phyloP scores from a whole-genome alignment of 1,139 yeast species.

The Arxiozyma heterogenica region DNA sequence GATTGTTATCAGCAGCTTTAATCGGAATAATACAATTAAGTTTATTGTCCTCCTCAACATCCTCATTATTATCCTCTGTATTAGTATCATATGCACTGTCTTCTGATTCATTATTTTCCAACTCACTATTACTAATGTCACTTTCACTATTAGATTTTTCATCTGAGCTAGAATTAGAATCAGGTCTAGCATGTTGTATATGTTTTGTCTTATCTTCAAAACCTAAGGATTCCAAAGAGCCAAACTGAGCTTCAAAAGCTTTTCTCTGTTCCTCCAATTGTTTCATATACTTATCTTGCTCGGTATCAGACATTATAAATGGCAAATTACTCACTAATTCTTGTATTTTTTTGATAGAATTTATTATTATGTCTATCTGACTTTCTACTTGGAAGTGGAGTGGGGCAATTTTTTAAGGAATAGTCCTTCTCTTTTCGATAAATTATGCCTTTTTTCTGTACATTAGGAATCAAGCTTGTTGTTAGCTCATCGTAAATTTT shows the following conservation, averaged over 20 bases:
- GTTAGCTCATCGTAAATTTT: background rate
- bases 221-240: slow-evolving; percentile 51
- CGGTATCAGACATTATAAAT: slow-evolving; percentile 1
- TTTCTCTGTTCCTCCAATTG: slow-evolving; percentile 49
- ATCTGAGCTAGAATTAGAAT: slow-evolving; percentile 16
- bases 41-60: slow-evolving; percentile 8
- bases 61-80: slow-evolving; percentile 16
- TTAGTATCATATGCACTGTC: slow-evolving; percentile 12
- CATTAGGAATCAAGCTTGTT: no score
- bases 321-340: background rate
- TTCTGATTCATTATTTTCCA: slow-evolving; percentile 7
- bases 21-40: slow-evolving; percentile 1
- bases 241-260: slow-evolving; percentile 65
- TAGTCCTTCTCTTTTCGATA: background rate
- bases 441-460: background rate
- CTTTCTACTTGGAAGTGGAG: background rate
- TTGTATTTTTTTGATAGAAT: background rate
- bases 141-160: slow-evolving; percentile 1
- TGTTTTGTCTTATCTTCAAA: slow-evolving; percentile 45
- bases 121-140: background rate
- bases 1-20: background rate
- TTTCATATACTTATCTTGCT: slow-evolving; percentile 35
- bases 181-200: slow-evolving; percentile 2
- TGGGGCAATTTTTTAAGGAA: no score
- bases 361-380: background rate